A percentile compares a stretch with the other conserved stretches of the same genome.
Conservation (phyloP, 2,329 filamentous ascomycete genomes). For the Ophiostoma himal-ulmi region DNA sequence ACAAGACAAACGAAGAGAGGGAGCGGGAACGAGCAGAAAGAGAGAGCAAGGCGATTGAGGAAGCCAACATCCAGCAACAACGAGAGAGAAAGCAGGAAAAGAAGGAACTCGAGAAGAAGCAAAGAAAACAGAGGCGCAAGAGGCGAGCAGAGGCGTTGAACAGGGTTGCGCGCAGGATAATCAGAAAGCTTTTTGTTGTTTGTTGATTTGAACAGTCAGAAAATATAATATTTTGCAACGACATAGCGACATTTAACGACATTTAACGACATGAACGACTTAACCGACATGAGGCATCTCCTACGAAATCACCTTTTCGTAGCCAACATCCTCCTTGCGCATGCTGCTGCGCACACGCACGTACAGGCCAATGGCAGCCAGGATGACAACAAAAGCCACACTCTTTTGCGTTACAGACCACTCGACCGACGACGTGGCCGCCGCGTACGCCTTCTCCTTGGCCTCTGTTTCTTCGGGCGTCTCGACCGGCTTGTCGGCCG, state of each 20-base stretch:
- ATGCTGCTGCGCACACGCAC: conserved; percentile 35
- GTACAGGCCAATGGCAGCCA: conserved; percentile 42
- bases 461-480: neutral
- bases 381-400: conserved; percentile 45
- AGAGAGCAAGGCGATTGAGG: neutral
- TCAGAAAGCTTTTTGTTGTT: too few species aligned
- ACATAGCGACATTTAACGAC: neutral
- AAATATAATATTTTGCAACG: neutral
- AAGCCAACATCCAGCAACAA: neutral
- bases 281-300: neutral
- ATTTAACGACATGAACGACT: neutral
- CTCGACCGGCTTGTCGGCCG: neutral
- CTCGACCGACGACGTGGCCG: conserved; percentile 25
- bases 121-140: too few species aligned
- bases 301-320: conserved; percentile 43
- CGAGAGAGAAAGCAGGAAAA: neutral
- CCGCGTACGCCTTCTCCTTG: neutral
- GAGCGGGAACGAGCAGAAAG: neutral
- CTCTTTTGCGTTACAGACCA: conserved; percentile 46
- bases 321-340: conserved; percentile 33
- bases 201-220: too few species aligned
- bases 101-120: too few species aligned
- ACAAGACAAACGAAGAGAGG: neutral
- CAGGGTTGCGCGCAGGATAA: too few species aligned
- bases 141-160: too few species aligned